Conservation (phyloP, 2,329 filamentous ascomycete species). For the Monosporascus sp. region DNA sequence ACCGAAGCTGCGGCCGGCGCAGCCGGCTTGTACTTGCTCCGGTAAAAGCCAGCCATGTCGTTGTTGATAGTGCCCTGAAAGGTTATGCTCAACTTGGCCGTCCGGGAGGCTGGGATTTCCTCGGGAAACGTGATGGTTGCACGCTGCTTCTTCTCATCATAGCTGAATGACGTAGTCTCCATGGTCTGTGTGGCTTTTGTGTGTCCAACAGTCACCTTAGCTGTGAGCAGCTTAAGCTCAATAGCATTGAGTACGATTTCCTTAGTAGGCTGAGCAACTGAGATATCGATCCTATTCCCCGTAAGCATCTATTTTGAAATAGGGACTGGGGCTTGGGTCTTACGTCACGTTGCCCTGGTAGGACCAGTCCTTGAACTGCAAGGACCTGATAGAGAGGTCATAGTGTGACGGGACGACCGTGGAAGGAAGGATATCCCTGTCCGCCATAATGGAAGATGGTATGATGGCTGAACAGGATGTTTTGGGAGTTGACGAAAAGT, state of each 20-base stretch:
- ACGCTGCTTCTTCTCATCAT: constrained; percentile 80
- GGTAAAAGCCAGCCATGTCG: constrained; percentile 89
- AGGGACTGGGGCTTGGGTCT: constrained; percentile 12
- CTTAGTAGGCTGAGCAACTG: constrained; percentile 66
- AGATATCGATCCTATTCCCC: constrained; percentile 60
- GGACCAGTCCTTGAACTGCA: constrained; percentile 69
- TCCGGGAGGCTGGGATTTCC: constrained; percentile 62
- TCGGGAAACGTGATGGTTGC: constrained; percentile 72
- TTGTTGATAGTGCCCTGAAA: constrained; percentile 85
- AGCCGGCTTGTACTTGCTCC: constrained; percentile 85
- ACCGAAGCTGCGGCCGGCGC: constrained; percentile 70
- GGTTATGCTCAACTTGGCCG: constrained; percentile 62
- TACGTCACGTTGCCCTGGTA: constrained; percentile 77
- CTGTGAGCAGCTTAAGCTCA: constrained; percentile 69
- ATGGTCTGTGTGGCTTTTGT: constrained; percentile 52
- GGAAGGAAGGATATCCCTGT: constrained; percentile 59
- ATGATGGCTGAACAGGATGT: constrained; percentile 25
- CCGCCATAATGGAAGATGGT: constrained; percentile 42
- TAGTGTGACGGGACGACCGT: constrained; percentile 81
- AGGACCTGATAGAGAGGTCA: constrained; percentile 70
- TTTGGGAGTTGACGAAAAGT: constrained; percentile 22
- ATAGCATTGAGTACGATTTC: constrained; percentile 81
- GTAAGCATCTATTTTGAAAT: constrained; percentile 2
- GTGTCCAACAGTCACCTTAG: constrained; percentile 55
- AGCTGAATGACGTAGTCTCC: constrained; percentile 64